Conservation (phyloP, 768 basidiomycete genomes). For the Suillus brevipes region DNA sequence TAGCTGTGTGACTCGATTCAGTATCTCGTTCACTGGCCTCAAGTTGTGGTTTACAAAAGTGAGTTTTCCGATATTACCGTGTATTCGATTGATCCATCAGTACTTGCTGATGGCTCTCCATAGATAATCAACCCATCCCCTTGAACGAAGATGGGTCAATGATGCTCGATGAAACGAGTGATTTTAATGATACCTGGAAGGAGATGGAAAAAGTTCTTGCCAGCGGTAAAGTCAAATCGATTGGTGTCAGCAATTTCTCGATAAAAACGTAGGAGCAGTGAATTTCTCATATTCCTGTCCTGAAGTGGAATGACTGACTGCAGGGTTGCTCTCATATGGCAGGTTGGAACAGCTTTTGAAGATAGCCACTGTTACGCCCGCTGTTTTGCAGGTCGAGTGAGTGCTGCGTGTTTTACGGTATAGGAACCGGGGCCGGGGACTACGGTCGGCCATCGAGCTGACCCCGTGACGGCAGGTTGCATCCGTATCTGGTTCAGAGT, state of each 20-base stretch:
- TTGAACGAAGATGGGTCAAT: conserved; percentile 19
- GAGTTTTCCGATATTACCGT: background rate
- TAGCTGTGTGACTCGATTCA: background rate
- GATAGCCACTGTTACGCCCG: conserved; percentile 41
- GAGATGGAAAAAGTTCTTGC: conserved; percentile 29
- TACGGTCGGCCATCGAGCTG: conserved; percentile 37
- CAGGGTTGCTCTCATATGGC: background rate
- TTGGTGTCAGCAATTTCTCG: conserved; percentile 63
- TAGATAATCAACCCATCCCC: conserved; percentile 17
- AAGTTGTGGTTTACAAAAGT: conserved; percentile 24
- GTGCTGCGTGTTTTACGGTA: conserved; percentile 9
- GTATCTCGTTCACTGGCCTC: conserved; percentile 46
- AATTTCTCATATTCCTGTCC: conserved; percentile 33
- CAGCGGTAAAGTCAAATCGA: conserved; percentile 44
- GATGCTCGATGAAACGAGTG: conserved; percentile 27
- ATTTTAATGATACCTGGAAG: conserved; percentile 35
- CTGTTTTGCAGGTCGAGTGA: conserved; percentile 42
- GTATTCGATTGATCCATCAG: background rate
- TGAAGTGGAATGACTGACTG: conserved; percentile 8
- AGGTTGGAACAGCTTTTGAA: conserved; percentile 10
- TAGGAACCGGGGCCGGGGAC: conserved; percentile 28
- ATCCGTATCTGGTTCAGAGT: conserved; percentile 45
- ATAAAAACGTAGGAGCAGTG: conserved; percentile 38
- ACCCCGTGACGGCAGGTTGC: conserved; percentile 14
- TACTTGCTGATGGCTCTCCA: conserved; percentile 2